Evolutionary conservation across 495 filamentous ascomycete genomes (phyloP).

Genomic region (Lophiostoma macrostomum): DNA sequence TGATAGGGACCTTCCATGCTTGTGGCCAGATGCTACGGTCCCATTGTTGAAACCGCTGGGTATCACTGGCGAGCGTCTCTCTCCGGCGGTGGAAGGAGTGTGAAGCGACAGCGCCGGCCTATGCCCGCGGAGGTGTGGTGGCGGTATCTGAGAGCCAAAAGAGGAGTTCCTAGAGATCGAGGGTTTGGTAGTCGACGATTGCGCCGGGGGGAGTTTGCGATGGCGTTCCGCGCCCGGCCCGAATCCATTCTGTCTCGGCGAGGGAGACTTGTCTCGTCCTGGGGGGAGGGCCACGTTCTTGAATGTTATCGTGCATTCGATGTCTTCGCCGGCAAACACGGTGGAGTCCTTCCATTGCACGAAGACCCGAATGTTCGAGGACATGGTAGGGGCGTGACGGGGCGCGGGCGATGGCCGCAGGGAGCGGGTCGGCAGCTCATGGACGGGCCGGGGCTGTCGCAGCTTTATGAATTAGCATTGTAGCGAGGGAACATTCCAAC

Average conservation of each 20-base stretch:
- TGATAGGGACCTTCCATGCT: conserved; percentile 80
- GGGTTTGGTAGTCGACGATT: conserved; percentile 33
- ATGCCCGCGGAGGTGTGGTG: conserved; percentile 49
- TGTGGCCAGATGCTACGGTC: conserved; percentile 39
- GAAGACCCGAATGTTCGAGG: conserved; percentile 80
- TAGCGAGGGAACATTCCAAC: too few relatives aligned
- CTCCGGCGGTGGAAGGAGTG: conserved; percentile 44
- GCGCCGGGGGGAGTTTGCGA: conserved; percentile 44
- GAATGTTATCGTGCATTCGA: conserved; percentile 94
- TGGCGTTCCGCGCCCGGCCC: conserved; percentile 41
- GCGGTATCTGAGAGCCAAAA: conserved; percentile 28
- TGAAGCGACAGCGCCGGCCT: conserved; percentile 58
- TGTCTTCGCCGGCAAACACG: conserved; percentile 91
- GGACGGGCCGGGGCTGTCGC: conserved; percentile 8
- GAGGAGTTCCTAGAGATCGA: conserved; percentile 34
- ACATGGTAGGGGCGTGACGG: conserved; percentile 24
- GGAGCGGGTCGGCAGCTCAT: conserved; percentile 5
- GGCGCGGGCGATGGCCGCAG: conserved; percentile 12
- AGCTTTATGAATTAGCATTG: conserved; percentile 13
- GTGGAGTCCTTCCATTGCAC: conserved; percentile 87
- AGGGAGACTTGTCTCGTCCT: conserved; percentile 43
- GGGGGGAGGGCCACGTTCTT: conserved; percentile 68
- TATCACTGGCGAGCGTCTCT: conserved; percentile 25
- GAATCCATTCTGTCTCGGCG: conserved; percentile 41
- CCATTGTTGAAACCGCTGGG: conserved; percentile 24